Base-by-base conservation (phyloP, 306 rosid genomes). In the Glycine tomentella region DNA sequence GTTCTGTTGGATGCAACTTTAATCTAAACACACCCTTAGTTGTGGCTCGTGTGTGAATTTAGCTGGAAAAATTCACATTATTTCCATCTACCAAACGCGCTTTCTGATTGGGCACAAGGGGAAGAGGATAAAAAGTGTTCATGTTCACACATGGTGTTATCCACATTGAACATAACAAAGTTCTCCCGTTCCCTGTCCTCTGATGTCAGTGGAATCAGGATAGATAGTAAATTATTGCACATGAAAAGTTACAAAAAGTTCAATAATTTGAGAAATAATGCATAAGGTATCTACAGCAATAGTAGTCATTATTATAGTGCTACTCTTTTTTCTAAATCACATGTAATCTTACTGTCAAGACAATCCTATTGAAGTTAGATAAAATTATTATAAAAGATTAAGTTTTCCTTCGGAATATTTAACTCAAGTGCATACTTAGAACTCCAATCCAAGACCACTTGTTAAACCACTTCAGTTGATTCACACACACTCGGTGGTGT, bases 221-320 rank as follows among this genome's bases (percentile, higher is more conserved):
- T 50, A 8, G 74, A 76, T 50, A 5, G 74, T 45, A 61, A 42
- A 61, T 72, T 51, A 48, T 34, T 64, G 53, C 9, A 13, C 48
- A 17, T 38, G 65, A 80, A 80, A 77, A 80, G 40, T 33, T 36
- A 72, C 20, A 67, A 57, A 4, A 49, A 50, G 68, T 6, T 8
- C 57, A 31, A 51, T 3, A 58, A 61, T 33, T 42, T n/a, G 45
- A 36, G 71, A 74, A 51, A 65, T 25, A 15, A 7, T 1, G 56
- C 40, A 57, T 7, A 44, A 67, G 72, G 15, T 10, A 36, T 45
- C 49, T 14, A 77, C 57, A 55, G 50, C 80, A 74, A 36, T 53
- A 55, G 52, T 65, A 83, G 83, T 36, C 71, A 81, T 81, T 81
- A 89, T 92, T 91, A 84, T 77, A 90, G 48, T 90, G 88, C 81